These are phyloP conservation scores for Salmacisia buchloeana DNA, from an alignment of 1,284 basidiomycete genomes.

Conservation along the genomic window DNA sequence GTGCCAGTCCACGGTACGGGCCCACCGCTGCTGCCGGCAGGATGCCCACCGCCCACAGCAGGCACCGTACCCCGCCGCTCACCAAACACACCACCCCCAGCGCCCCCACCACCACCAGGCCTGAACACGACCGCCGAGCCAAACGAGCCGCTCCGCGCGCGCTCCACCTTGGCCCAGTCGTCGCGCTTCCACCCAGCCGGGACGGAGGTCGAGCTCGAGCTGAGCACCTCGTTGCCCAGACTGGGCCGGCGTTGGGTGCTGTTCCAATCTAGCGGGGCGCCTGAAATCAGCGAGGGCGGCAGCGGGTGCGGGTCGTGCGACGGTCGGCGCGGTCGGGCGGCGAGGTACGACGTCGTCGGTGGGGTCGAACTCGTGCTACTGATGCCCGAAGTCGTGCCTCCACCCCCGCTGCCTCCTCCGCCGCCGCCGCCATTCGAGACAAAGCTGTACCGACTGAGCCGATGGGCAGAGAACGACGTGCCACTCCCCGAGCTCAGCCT, in stretches of 20 bases:
- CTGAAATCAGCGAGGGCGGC: not conserved
- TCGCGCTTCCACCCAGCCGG: not conserved
- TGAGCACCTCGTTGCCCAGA: conserved; percentile 1
- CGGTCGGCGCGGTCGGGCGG: not conserved
- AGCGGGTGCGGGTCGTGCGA: conserved; percentile 2
- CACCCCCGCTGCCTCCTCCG: too few species aligned
- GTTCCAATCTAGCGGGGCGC: not conserved
- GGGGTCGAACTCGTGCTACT: too few species aligned
- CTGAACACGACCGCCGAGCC: too few species aligned
- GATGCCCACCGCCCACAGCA: too few species aligned
- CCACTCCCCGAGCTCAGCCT: too few species aligned
- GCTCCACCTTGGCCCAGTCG: not conserved
- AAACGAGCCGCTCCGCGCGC: not conserved
- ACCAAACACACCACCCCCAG: too few species aligned
- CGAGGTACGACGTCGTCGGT: not conserved
- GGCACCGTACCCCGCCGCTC: too few species aligned
- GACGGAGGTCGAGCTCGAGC: not conserved
- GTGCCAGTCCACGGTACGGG: too few species aligned
- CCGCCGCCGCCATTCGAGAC: not conserved
- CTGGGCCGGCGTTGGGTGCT: not conserved
- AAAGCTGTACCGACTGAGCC: not conserved
- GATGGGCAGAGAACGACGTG: too few species aligned
- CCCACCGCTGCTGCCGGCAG: too few species aligned
- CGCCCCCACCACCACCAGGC: too few species aligned
- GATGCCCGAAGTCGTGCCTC: not conserved